These are phyloP conservation scores for Pestalotiopsis sp. DNA, from an alignment of 2,329 filamentous ascomycete species.

Conservation along the genomic window DNA sequence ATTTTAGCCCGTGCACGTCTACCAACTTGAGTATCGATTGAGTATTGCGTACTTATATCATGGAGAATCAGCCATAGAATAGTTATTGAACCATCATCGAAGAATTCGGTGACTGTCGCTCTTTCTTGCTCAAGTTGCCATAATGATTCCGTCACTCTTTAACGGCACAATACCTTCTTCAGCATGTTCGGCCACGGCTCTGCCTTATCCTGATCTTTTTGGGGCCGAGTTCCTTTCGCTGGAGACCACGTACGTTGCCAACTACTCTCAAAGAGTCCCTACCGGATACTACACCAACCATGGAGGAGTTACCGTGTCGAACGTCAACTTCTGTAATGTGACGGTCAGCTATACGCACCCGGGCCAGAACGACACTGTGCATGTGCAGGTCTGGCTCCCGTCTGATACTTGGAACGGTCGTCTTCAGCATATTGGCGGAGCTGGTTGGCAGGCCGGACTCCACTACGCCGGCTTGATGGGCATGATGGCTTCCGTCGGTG, in stretches of 20 bases:
- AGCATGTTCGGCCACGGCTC: not conserved
- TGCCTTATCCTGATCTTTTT: not conserved
- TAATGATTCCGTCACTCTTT: not conserved
- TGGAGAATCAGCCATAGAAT: not conserved
- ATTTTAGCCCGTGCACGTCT: too few relatives aligned
- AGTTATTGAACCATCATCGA: not conserved
- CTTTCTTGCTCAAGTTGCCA: not conserved
- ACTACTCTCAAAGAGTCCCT: not conserved
- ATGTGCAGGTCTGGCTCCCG: not conserved
- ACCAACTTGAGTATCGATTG: too few relatives aligned
- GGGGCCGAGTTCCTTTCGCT: not conserved
- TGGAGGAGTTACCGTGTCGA: not conserved
- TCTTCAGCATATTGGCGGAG: slow-evolving; percentile 31
- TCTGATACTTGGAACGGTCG: slow-evolving; percentile 30
- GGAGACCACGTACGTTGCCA: not conserved
- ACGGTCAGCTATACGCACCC: slow-evolving; percentile 2
- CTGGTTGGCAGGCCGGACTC: slow-evolving; percentile 28
- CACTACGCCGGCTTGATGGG: slow-evolving; percentile 16
- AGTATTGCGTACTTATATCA: too few relatives aligned
- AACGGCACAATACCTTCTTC: not conserved
- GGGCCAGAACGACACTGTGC: not conserved
- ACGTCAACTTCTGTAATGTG: not conserved
- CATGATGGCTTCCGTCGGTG: slow-evolving; percentile 21
- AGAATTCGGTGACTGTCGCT: not conserved
- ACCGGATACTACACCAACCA: not conserved